These are phyloP conservation scores for Colletotrichum kahawae DNA, from an alignment of 2,329 filamentous ascomycete genomes.

Conservation along the genomic window DNA sequence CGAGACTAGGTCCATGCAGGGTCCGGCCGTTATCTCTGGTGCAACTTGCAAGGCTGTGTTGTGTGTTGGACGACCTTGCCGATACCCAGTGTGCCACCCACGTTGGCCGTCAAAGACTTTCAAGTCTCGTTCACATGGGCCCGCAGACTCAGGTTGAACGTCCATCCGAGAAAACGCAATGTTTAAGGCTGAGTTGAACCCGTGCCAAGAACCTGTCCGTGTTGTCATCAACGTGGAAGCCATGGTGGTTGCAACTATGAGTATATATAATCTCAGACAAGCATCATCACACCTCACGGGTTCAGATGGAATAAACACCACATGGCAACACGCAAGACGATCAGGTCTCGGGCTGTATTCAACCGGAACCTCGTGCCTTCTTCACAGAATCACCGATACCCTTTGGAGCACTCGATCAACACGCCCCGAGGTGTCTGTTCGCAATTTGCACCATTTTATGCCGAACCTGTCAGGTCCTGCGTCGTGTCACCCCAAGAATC, in stretches of 20 bases:
- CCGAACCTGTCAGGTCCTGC: background rate
- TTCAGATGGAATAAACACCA: background rate
- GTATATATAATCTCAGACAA: background rate
- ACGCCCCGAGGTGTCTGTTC: background rate
- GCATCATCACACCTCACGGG: background rate
- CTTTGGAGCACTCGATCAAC: background rate
- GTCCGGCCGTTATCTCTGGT: background rate
- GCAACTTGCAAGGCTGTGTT: background rate
- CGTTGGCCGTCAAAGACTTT: background rate
- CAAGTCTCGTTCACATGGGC: background rate
- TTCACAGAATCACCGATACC: background rate
- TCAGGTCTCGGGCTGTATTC: background rate
- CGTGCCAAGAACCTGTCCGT: background rate
- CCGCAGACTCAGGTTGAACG: background rate
- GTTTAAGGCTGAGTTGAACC: background rate
- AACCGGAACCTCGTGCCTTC: background rate
- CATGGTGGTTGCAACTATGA: background rate
- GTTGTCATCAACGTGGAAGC: background rate
- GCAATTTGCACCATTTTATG: background rate
- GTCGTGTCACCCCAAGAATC: background rate
- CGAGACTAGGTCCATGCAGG: conserved; percentile 2
- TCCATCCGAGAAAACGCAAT: background rate
- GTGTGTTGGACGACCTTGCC: background rate
- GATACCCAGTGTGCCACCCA: background rate
- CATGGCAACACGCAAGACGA: background rate